Conservation (phyloP, 495 filamentous ascomycete species). For the Aspergillus cristatus region DNA sequence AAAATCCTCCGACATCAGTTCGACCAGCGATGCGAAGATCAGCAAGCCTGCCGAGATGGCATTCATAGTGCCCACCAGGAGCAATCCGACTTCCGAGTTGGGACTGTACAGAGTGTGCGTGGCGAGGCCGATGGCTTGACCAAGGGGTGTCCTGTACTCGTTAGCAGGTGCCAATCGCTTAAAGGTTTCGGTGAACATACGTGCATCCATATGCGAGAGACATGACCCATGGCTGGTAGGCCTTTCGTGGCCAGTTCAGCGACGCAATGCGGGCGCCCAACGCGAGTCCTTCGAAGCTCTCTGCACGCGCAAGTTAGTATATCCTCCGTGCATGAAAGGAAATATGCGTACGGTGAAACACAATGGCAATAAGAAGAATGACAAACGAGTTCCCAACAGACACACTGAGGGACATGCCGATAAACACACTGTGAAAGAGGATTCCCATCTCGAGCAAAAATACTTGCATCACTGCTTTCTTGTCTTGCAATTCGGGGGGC, state of each 20-base stretch:
- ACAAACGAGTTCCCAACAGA: conserved; percentile 61
- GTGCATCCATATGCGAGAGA: conserved; percentile 64
- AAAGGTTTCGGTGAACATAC: conserved; percentile 1
- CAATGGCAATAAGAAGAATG: conserved; percentile 62
- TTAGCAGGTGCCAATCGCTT: conserved; percentile 1
- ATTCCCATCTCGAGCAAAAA: conserved; percentile 71
- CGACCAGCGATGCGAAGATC: conserved; percentile 53
- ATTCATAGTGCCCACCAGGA: conserved; percentile 62
- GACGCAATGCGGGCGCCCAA: conserved; percentile 54
- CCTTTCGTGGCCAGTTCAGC: conserved; percentile 24
- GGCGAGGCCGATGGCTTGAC: conserved; percentile 69
- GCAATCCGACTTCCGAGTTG: conserved; percentile 50
- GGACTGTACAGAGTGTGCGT: conserved; percentile 55
- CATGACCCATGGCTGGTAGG: conserved; percentile 63
- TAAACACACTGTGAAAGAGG: conserved; percentile 72
- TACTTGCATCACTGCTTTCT: conserved; percentile 48
- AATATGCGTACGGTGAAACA: conserved; percentile 52
- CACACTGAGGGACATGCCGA: conserved; percentile 71
- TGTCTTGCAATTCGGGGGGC: conserved; percentile 17
- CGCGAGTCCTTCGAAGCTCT: conserved; percentile 56
- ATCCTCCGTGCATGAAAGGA: not conserved
- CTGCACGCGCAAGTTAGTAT: conserved; percentile 18
- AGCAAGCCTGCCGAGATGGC: conserved; percentile 56
- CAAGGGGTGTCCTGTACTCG: conserved; percentile 63
- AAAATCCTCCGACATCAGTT: conserved; percentile 56